Conservation (phyloP, 2,329 filamentous ascomycete genomes). For the Penicillium olsonii region DNA sequence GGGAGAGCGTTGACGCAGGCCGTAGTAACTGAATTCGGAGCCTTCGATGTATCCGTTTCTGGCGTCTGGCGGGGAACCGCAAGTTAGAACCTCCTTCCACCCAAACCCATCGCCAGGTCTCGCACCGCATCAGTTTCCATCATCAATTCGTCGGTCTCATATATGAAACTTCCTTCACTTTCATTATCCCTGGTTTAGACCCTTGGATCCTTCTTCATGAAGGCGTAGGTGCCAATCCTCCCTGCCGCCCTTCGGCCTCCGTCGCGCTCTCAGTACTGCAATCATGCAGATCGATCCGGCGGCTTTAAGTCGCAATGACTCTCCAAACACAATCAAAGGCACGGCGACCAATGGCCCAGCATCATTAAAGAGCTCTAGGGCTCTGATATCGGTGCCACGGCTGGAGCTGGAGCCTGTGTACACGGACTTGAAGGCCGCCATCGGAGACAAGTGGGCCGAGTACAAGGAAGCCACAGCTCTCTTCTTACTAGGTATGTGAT, state of each 20-base stretch:
- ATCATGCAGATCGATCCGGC: constrained; percentile 50
- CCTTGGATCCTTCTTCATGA: constrained; percentile 36
- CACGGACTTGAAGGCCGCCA: constrained; percentile 59
- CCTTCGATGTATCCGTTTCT: constrained; percentile 23
- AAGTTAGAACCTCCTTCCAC: constrained; percentile 30
- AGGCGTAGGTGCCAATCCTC: constrained; percentile 35
- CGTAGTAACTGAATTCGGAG: constrained; percentile 27
- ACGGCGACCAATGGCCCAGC: constrained; percentile 30
- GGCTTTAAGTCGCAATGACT: constrained; percentile 46
- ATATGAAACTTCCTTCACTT: constrained; percentile 9
- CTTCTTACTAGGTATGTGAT: constrained; percentile 58
- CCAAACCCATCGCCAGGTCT: constrained; percentile 28
- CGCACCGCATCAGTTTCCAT: constrained; percentile 24
- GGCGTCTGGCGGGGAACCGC: constrained; percentile 31
- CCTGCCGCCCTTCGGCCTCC: constrained; percentile 43
- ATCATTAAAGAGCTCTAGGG: constrained; percentile 52
- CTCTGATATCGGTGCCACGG: constrained; percentile 57
- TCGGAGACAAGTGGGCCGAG: constrained; percentile 61
- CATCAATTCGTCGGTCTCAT: constrained; percentile 23
- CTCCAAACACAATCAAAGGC: constrained; percentile 38
- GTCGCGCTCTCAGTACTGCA: constrained; percentile 36
- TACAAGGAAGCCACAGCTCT: constrained; percentile 61
- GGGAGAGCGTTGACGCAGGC: not conserved
- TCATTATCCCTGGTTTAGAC: constrained; percentile 13
- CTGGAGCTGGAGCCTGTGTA: constrained; percentile 66